phyloP scores from a whole-genome alignment of 2,329 filamentous ascomycete species.

The Colletotrichum spaethianum region DNA sequence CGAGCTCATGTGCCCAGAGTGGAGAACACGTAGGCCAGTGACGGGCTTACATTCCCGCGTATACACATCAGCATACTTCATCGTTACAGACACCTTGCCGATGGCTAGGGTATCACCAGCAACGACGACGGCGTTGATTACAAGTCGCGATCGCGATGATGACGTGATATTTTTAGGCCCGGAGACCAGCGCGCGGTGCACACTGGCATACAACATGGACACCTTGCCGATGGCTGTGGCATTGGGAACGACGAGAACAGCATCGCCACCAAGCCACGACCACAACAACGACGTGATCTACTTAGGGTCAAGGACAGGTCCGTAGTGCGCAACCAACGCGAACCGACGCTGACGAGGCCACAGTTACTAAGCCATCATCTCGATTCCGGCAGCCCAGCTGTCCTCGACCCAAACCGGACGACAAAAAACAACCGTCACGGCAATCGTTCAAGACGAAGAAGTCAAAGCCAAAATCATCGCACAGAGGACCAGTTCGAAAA shows the following conservation, averaged over 20 bases:
- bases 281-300: no score
- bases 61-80: not conserved
- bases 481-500: not conserved
- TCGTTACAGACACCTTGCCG: not conserved
- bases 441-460: not conserved
- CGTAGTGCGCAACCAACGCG: no score
- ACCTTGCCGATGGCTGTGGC: not conserved
- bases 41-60: not conserved
- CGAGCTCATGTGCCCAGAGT: not conserved
- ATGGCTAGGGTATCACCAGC: not conserved
- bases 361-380: no score
- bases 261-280: not conserved
- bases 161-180: not conserved
- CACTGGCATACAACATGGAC: not conserved
- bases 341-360: no score
- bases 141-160: not conserved
- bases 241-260: not conserved
- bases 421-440: not conserved
- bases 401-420: not conserved
- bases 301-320: no score
- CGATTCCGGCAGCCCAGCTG: no score
- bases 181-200: not conserved
- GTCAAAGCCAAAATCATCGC: not conserved
- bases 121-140: not conserved
- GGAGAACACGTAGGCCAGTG: not conserved